Evolutionary conservation across 257 asterid genomes (phyloP), one percentile per base, ranked within the genome.

Genomic region (Primulina tabacum): DNA sequence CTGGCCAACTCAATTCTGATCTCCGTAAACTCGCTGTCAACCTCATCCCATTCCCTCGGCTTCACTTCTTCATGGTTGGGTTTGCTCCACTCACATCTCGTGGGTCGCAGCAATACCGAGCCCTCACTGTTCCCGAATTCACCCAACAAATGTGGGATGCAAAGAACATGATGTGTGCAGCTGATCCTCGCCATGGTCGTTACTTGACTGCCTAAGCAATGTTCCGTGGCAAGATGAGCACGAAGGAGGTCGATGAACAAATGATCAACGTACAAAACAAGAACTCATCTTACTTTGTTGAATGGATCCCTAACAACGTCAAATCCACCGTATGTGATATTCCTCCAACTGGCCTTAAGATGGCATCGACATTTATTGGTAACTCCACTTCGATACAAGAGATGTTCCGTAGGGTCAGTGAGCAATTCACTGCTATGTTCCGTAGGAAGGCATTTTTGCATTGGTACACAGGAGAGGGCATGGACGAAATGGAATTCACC

Each of bases 91-190:
- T 89, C 82, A 89, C 96, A 24, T 89, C 96, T 79, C 89, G 91
- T 77, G 96, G 96, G 71, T 89, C 93, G 30, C 96, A 87, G 82
- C 89, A 85, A 68, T 86, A 89, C 82, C 64, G 96, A 34, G 85
- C 93, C 40, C 91, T 89, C 65, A 85, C 96, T 3, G 96, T 89
- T 35, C 96, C 96, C 0, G 89, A 89, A 75, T 91, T 89, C 33
- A 87, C 93, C 52, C 91, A 87, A 35, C 96, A 89, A 76, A 89
- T 89, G 96, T 89, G 93, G 96, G 96, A 89, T 68, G 75, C 96
- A 29, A 89, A 87, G 83, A 88, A 88, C 73, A 86, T 88, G 95
- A 86, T 86, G 91, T 86, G 91, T 67, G 91, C 91, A 7, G 92
- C 92, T 61, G 92, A 86, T 78, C 92, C 92, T 66, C 87, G 92